Base-by-base conservation (phyloP, 1,139 yeast species). In the Ashbya aceris region DNA sequence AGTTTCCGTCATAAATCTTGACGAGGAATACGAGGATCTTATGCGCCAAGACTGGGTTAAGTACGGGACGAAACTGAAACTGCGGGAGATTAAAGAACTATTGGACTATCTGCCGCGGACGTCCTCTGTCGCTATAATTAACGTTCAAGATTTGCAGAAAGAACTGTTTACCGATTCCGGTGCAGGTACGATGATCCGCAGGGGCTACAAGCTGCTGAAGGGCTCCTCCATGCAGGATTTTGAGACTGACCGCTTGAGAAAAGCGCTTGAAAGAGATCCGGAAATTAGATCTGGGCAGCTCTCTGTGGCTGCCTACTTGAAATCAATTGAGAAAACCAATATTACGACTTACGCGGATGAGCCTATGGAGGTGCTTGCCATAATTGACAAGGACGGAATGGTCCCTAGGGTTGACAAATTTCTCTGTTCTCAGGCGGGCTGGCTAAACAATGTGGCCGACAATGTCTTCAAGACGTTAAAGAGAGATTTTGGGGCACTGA, bases 91-190 rank as follows among this genome's bases (percentile, higher is more conserved):
- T 64, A 91, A 86, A 64, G 98, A 91, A 58, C 74, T 91, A 56
- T 74, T 91, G 60, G 91, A 85, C 67, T 91, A 83, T 61, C 75
- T 91, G 60, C 99, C 99, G 47, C 79, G 97, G 64, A 85, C 97
- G 8, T 87, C 96, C 1, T 87, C 97, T 6, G 99, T 91, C 40
- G 98, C 99, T 36, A 91, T 91, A 61, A 91, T 91, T 56, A 85
- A 91, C 53, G 96, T 93, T 38, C 77, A 85, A 56, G 97, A 91
- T 62, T 74, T 91, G 58, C 98, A 93, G 68, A 91, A 89, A 66
- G 99, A 91, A 66, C 76, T 91, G 59, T 91, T 91, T 67, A 91
- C 99, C 40, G 98, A 93, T 62, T 83, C 96, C 11, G 99, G 99
- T 65, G 99, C 98, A 38, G 99, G 99, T 60, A 91, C 99, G 40